Base-by-base conservation (phyloP, 2,329 filamentous ascomycete species). In the Arthrinium puccinioides region DNA sequence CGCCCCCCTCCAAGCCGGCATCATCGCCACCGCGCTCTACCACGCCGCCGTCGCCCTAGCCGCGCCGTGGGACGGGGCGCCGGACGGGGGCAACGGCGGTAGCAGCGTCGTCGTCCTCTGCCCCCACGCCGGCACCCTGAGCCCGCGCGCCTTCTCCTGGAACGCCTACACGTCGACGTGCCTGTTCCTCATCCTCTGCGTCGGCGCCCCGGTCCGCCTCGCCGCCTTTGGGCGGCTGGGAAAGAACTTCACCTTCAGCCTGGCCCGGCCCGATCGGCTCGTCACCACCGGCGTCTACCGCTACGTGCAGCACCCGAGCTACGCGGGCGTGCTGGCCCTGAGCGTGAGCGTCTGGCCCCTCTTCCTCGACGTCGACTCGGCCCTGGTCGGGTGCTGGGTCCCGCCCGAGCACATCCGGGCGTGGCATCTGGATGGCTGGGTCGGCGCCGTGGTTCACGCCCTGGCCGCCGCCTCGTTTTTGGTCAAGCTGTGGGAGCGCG, bases 301-400 rank as follows among this genome's bases (percentile, higher is more conserved):
- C 14, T 69, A 65, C 42, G 51, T 74, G 3, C 70, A 74, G 46
- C 70, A 76, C 45, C 70, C 71, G 2, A 70, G 69, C 38, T 76
- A 76, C 40, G 64, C 64, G 1, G 71, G 66, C 0, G 30, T 66
- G 3, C 9, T 59, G 0, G 21, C 65, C 4, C 44, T 74, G 1
- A 36, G 60, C 2, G 11, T 56, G 2, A 50, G 42, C 28, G 57
- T 60, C 36, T 24, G 50, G 1, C 38, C 49, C 1, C 39, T 73
- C 4, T 48, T 68, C 6, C 38, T 50, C 11, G 48, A 66, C 1
- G 40, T 54, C 19, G 66, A 70, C 40, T 67, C 61, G 0, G 49
- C 55, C 2, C 25, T 58, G 0, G 57, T 55, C 10, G n/a, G n/a
- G n/a, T 72, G 67, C 39, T 65, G 60, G 56, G 34, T 64, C 4